Percentiles rank a stretch among this genome's conserved stretches.
phyloP scores from a whole-genome alignment of 2,329 filamentous ascomycete genomes.

The Clonostachys rhizophaga region DNA sequence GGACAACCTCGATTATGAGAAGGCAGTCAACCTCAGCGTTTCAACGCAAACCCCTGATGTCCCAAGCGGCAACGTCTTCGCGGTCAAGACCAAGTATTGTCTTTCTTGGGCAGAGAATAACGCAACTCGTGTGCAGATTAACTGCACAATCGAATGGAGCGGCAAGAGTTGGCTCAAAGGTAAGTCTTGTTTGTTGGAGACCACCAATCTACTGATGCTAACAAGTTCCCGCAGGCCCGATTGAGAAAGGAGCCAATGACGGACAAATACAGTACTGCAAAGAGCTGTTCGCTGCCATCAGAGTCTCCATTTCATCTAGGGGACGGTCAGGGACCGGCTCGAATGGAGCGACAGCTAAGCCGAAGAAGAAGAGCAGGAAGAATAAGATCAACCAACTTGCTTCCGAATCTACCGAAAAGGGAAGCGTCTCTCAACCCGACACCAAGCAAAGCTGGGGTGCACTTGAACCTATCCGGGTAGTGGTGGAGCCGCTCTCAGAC shows the following conservation, averaged over 20 bases:
- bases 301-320: conserved; percentile 65
- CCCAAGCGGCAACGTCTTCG: conserved; percentile 87
- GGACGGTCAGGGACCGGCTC: conserved; percentile 41
- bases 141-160: conserved; percentile 89
- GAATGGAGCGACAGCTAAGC: conserved; percentile 41
- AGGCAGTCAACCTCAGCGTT: conserved; percentile 75
- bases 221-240: conserved; percentile 59
- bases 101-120: conserved; percentile 89
- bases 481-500: conserved; percentile 66
- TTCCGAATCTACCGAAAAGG: conserved; percentile 36
- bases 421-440: conserved; percentile 29
- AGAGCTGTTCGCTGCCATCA: conserved; percentile 71
- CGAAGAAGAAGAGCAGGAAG: conserved; percentile 59
- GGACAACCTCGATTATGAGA: conserved; percentile 84
- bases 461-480: conserved; percentile 70
- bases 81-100: conserved; percentile 90
- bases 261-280: conserved; percentile 82
- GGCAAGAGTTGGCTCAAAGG: conserved; percentile 98
- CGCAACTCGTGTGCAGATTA: conserved; percentile 78
- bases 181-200: conserved; percentile 32
- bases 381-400: conserved; percentile 21
- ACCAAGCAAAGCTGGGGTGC: conserved; percentile 64
- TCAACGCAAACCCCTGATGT: conserved; percentile 92
- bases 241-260: conserved; percentile 92
- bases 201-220: background rate